Evolutionary conservation across 805 yeast genomes (phyloP).

Genomic region (Saccharomycopsis lassenensis): DNA sequence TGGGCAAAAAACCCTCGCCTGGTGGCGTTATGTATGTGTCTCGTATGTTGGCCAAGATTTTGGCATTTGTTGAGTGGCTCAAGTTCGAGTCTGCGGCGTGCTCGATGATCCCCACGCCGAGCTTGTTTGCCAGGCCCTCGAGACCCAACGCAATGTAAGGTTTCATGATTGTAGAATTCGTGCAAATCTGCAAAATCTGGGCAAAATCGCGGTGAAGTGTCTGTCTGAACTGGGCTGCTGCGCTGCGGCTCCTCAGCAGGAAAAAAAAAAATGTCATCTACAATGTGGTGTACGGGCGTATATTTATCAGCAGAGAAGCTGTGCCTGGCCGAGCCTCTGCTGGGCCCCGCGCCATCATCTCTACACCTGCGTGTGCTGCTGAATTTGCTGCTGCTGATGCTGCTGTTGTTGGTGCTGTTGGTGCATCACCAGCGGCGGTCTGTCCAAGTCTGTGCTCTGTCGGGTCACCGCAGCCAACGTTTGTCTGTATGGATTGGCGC

Average conservation of each 20-base stretch:
- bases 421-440: neutral
- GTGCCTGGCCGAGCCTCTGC: neutral
- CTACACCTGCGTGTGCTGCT: neutral
- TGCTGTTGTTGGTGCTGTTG: neutral
- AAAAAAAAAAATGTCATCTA: neutral
- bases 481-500: neutral
- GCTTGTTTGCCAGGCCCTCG: slow-evolving; percentile 95
- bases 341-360: neutral
- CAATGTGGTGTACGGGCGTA: neutral
- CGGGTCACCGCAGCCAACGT: neutral
- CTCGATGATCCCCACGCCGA: slow-evolving; percentile 86
- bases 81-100: slow-evolving; percentile 47
- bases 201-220: no score
- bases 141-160: slow-evolving; percentile 81
- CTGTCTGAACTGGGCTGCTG: no score
- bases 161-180: no score
- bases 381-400: neutral
- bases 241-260: neutral
- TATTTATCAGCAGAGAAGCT: neutral
- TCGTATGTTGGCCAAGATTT: slow-evolving; percentile 78
- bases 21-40: slow-evolving; percentile 96
- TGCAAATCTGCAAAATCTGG: no score
- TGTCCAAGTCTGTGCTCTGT: neutral
- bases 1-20: slow-evolving; percentile 94
- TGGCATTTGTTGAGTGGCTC: slow-evolving; percentile 49